Base-by-base conservation (phyloP, 306 rosid genomes). In the Medicago ruthenica region DNA sequence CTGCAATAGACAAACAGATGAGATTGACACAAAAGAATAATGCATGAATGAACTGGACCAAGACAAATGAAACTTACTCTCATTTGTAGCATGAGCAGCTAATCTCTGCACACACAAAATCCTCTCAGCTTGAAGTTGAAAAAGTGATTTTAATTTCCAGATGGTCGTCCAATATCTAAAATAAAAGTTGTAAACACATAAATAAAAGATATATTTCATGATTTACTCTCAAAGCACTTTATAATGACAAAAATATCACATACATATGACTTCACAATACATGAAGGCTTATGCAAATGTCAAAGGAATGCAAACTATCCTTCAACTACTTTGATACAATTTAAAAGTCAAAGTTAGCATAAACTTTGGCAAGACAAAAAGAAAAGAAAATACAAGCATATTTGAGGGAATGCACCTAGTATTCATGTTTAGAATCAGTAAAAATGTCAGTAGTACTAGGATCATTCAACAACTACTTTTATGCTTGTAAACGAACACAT, bases 121-220 rank as follows among this genome's bases (percentile, higher is more conserved):
- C 85, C 93, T 85, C 90, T 95, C 97, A 42, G 97, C 99, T 86
- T 95, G 99, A 71, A 92, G 96, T 83, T 95, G 99, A 67, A 95
- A 95, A 76, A 95, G 96, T 9, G 99, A 92, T 82, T n/a, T n/a
- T n/a, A n/a, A n/a, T 95, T 95, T 67, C 97, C 96, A 45, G 99
- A 95, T 79, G 97, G 99, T 83, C 92, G 99, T 75, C 99, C 99
- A 69, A 95, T 85, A 83, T 95, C 98, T 93, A 81, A 24, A 24
- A 77, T 47, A 9, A 42, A 76, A 51, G 41, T 15, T 69, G 14
- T 79, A 67, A 51, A 65, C 66, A 51, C 17, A 53, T 63, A 41
- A 73, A 12, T 8, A 75, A 54, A 24, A 15, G 12, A 61, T 31
- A 15, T 10, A 16, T 21, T 36, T 55, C 65, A 75, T 18, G 59